Percentiles rank a stretch among this genome's conserved stretches.
Evolutionary conservation across 176 grass and related monocot species (phyloP).

Genomic region (Phragmites australis): DNA sequence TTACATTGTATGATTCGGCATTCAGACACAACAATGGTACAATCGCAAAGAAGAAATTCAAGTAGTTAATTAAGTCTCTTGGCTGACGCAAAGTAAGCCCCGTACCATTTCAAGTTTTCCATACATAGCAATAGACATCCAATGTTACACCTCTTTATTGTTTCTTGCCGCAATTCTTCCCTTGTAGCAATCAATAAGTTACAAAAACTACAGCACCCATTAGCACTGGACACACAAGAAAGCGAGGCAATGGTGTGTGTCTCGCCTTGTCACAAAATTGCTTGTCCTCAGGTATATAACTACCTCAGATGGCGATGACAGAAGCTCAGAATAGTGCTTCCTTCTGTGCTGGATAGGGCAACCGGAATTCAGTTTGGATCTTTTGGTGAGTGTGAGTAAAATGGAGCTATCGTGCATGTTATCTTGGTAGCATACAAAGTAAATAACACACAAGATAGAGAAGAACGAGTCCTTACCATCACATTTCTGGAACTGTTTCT

Average conservation of each 20-base stretch:
- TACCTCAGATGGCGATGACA: background rate
- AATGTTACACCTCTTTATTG: background rate
- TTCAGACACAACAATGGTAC: background rate
- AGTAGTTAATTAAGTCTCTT: background rate
- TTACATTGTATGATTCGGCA: background rate
- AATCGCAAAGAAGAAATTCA: background rate
- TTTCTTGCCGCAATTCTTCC: background rate
- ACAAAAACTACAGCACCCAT: background rate
- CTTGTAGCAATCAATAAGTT: background rate
- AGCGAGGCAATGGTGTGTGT: background rate
- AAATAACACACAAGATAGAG: background rate
- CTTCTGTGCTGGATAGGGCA: background rate
- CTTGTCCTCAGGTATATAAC: background rate
- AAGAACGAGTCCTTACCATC: slow-evolving; percentile 27
- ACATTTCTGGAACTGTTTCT: background rate
- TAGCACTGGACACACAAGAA: background rate
- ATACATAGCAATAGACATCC: background rate
- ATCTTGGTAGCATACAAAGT: slow-evolving; percentile 18
- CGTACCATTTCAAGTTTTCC: background rate
- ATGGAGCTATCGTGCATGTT: background rate
- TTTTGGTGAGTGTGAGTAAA: background rate
- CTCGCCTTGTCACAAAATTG: slow-evolving; percentile 23
- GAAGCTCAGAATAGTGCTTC: background rate
- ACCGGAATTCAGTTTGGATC: background rate
- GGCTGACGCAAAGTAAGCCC: background rate